Conservation (phyloP, 2,329 filamentous ascomycete genomes). For the Fusarium xyrophilum region DNA sequence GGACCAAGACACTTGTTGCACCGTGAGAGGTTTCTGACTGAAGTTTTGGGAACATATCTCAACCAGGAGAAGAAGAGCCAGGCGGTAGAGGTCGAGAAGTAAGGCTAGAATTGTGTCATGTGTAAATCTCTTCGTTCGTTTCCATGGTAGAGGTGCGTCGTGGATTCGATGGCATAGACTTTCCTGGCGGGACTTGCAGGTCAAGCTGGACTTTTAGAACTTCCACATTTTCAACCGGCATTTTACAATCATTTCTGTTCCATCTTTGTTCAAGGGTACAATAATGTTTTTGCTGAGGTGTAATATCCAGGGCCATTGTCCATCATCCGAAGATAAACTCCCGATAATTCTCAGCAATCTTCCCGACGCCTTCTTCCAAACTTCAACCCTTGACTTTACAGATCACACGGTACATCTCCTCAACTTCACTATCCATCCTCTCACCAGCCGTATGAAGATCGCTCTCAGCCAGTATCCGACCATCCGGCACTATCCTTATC, state of each 20-base stretch:
- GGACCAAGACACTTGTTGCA: conserved; percentile 18
- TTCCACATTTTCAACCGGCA: too few species aligned
- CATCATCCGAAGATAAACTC: conserved; percentile 70
- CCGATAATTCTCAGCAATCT: conserved; percentile 75
- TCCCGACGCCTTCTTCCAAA: conserved; percentile 70
- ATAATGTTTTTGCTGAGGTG: too few species aligned
- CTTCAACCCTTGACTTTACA: conserved; percentile 78
- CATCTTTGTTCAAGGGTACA: too few species aligned
- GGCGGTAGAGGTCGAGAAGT: background rate
- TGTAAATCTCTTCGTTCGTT: fast-evolving
- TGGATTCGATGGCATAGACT: background rate
- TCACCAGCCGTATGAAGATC: conserved; percentile 82
- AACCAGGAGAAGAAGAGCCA: background rate
- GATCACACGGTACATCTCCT: conserved; percentile 73
- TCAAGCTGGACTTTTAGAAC: background rate
- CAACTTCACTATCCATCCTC: conserved; percentile 76
- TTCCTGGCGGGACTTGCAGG: background rate
- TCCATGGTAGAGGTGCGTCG: background rate
- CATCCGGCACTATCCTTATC: conserved; percentile 73
- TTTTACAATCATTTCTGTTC: too few species aligned
- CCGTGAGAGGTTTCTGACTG: conserved; percentile 28
- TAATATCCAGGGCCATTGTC: fast-evolving
- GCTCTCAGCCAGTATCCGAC: conserved; percentile 81
- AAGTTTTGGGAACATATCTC: conserved; percentile 23
- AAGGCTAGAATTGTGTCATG: fast-evolving